A percentile compares a stretch with the other conserved stretches of the same genome.
Conservation (phyloP, 768 basidiomycete species). For the Chalciporus chontae region DNA sequence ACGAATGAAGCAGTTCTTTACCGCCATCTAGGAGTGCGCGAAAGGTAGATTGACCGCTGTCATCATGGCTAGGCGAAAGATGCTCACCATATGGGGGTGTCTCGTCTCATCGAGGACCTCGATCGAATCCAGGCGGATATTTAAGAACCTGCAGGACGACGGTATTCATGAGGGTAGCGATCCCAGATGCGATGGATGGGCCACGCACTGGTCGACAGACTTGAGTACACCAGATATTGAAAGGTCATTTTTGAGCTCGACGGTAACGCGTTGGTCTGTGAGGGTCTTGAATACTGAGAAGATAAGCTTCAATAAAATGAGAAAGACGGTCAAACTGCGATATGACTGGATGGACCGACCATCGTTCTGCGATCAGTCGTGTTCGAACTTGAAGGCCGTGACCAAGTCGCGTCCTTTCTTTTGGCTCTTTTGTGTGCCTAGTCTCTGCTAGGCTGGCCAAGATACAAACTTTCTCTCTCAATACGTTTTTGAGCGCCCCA, state of each 20-base stretch:
- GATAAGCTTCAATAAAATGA: constrained; percentile 54
- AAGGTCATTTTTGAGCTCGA: constrained; percentile 98
- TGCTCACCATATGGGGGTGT: constrained; percentile 93
- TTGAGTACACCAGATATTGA: constrained; percentile 94
- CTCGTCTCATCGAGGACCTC: constrained; percentile 87
- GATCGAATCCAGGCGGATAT: constrained; percentile 94
- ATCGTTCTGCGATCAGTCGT: constrained; percentile 10
- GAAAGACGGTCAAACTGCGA: neutral
- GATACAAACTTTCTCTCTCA: too few relatives aligned
- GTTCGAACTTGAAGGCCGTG: neutral
- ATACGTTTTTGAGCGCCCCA: too few relatives aligned
- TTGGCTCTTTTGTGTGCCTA: neutral
- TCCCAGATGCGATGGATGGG: neutral
- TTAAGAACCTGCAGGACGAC: constrained; percentile 67
- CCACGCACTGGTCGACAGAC: constrained; percentile 92
- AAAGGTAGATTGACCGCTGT: neutral
- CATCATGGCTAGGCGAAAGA: neutral
- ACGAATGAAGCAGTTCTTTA: constrained; percentile 98
- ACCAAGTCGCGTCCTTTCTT: neutral
- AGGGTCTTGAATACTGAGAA: constrained; percentile 99
- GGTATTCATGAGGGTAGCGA: constrained; percentile 2
- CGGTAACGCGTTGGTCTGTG: constrained; percentile 94
- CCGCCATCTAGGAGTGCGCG: constrained; percentile 71
- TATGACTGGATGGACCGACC: constrained; percentile 17
- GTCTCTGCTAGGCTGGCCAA: too few relatives aligned